phyloP scores from a whole-genome alignment of 768 basidiomycete species.

The Leccinellum rugosiceps region DNA sequence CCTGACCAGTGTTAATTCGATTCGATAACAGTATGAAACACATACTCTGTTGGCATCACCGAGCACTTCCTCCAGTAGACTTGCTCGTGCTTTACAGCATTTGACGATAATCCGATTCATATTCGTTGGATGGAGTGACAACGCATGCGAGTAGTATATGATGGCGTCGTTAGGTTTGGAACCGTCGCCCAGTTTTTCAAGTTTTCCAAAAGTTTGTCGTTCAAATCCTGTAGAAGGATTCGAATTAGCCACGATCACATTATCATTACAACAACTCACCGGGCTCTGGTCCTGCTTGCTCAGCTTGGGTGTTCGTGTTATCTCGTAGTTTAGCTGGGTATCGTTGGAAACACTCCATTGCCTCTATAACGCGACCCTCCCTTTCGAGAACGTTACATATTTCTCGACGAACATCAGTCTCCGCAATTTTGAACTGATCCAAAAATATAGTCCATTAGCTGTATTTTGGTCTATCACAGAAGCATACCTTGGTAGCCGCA shows the following conservation, averaged over 20 bases:
- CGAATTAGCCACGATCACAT: not conserved
- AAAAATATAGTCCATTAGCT: not conserved
- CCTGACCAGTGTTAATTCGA: not conserved
- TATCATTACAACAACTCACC: not conserved
- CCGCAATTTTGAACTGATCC: constrained; percentile 1
- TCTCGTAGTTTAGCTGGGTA: not conserved
- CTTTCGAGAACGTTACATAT: constrained; percentile 2
- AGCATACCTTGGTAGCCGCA: not conserved
- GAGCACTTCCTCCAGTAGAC: not conserved
- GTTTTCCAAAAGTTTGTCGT: not conserved
- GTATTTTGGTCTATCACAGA: not conserved
- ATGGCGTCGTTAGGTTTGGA: not conserved
- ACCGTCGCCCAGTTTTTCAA: not conserved
- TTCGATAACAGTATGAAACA: not conserved
- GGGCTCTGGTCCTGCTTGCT: not conserved
- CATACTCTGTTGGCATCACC: not conserved
- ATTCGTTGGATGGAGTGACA: not conserved
- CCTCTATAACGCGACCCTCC: not conserved
- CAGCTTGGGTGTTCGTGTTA: not conserved
- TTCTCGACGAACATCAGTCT: not conserved
- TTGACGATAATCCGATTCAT: not conserved
- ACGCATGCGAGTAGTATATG: not conserved
- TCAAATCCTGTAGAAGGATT: not conserved
- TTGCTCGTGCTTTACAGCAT: not conserved
- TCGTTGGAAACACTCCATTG: not conserved